Conservation (phyloP, 768 basidiomycete genomes). For the Mycena leptocephala region DNA sequence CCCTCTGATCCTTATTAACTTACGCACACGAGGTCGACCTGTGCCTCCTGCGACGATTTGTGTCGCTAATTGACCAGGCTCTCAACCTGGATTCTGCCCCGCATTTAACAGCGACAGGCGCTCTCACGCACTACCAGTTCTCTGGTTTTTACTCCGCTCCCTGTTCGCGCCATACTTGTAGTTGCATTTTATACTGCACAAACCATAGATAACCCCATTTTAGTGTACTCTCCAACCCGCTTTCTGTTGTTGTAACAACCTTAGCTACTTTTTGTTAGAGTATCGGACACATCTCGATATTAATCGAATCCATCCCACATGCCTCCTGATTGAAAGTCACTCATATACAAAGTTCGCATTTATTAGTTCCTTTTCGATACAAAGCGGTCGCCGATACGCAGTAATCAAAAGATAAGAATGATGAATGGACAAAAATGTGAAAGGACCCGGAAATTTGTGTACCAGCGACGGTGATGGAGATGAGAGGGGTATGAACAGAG, state of each 20-base stretch:
- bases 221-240: constrained; percentile 13
- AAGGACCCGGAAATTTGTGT: not conserved
- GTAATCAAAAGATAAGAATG: constrained; percentile 22
- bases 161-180: constrained; percentile 17
- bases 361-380: constrained; percentile 37
- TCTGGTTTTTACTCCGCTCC: constrained; percentile 6
- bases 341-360: constrained; percentile 32
- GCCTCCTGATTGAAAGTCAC: not conserved
- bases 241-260: constrained; percentile 11
- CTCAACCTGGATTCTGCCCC: not conserved
- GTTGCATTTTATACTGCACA: constrained; percentile 12
- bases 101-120: not conserved
- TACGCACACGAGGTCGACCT: constrained; percentile 7
- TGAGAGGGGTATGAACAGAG: constrained; percentile 30
- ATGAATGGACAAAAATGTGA: too few species aligned
- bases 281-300: not conserved
- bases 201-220: constrained; percentile 13
- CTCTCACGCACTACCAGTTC: not conserved
- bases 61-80: constrained; percentile 19
- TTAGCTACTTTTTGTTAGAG: constrained; percentile 9
- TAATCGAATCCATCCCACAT: not conserved
- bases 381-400: constrained; percentile 27
- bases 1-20: constrained; percentile 18
- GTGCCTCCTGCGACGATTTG: constrained; percentile 12
- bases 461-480: constrained; percentile 27